Evolutionary conservation across 768 basidiomycete species (phyloP).

Genomic region (Dacryopinax spathularia): DNA sequence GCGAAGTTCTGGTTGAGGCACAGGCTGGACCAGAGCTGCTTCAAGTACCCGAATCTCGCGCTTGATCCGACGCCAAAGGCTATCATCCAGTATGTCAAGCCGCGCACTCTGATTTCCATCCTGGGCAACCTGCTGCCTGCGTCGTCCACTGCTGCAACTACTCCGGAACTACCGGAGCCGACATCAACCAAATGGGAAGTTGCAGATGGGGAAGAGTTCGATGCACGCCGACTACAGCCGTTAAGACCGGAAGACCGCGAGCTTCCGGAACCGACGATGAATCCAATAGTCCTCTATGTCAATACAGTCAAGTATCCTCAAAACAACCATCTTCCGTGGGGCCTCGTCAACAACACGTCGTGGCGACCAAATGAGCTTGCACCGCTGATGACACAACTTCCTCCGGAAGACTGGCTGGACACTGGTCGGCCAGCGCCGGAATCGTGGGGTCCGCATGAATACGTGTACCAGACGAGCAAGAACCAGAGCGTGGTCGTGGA

Average conservation of each 20-base stretch:
- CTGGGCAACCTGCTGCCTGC: neutral
- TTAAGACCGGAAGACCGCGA: neutral
- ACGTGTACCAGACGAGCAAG: conserved; percentile 11
- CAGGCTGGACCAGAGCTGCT: conserved; percentile 4
- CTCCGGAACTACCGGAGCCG: neutral
- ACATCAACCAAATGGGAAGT: neutral
- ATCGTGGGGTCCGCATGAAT: conserved; percentile 9
- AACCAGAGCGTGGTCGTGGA: conserved; percentile 8
- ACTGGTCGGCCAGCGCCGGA: conserved; percentile 1
- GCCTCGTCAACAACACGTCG: neutral
- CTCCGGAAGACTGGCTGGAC: conserved; percentile 8
- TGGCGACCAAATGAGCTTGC: conserved; percentile 2
- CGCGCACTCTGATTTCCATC: neutral
- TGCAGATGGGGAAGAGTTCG: neutral
- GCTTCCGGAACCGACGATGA: neutral
- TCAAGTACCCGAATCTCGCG: conserved; percentile 8
- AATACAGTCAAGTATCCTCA: neutral
- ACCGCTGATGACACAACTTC: conserved; percentile 5
- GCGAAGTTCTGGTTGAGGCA: conserved; percentile 10
- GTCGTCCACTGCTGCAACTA: neutral
- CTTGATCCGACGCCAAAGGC: conserved; percentile 6
- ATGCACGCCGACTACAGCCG: neutral
- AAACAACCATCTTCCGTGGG: neutral
- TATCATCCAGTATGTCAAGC: conserved; percentile 6
- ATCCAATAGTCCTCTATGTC: neutral